Evolutionary conservation across 176 grass and related monocot species (phyloP), one percentile per base, ranked within the genome.

Genomic region (Carex scoparia): DNA sequence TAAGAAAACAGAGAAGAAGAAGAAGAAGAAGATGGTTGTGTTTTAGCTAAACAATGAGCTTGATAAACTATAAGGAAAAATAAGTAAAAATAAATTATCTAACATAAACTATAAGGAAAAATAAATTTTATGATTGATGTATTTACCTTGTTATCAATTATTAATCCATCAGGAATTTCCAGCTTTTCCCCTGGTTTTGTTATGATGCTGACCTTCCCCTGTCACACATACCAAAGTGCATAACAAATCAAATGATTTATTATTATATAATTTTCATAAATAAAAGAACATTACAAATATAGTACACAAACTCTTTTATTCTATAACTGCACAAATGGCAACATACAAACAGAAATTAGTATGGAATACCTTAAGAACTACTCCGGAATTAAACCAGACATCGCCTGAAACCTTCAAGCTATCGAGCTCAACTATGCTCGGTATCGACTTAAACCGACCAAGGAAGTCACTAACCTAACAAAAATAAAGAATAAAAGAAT

Each of bases 381-480:
- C 69, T 12, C 76, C 80, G 62, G 87, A 85, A 73, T 91, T 90
- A 89, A 98, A 94, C 91, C 87, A 93, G 69, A 91, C 92, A 91
- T 98, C 92, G 80, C 95, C 95, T 3, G 89, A 98, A 88, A 98
- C 93, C 64, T 95, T 98, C 81, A 98, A 89, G 84, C 89, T 95
- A 30, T 95, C 90, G 9, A 95, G 91, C 85, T 92, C 91, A 78
- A 98, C 90, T 80, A 98, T 98, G 87, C 96, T 98, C 55, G 96
- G 96, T 33, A 98, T 94, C 5, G 93, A 89, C 71, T 98, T 98
- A 86, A 98, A 94, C 79, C 93, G 96, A 16, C 15, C 69, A 69
- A 98, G 93, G 84, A 94, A 98, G 77, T 85, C 37, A 57, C 83
- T 87, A 66, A 98, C 93, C 96, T 98, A 79, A 63, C 71, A 69